Conservation (phyloP, 192 early-diverging fungal species). For the Coemansia javaensis region DNA sequence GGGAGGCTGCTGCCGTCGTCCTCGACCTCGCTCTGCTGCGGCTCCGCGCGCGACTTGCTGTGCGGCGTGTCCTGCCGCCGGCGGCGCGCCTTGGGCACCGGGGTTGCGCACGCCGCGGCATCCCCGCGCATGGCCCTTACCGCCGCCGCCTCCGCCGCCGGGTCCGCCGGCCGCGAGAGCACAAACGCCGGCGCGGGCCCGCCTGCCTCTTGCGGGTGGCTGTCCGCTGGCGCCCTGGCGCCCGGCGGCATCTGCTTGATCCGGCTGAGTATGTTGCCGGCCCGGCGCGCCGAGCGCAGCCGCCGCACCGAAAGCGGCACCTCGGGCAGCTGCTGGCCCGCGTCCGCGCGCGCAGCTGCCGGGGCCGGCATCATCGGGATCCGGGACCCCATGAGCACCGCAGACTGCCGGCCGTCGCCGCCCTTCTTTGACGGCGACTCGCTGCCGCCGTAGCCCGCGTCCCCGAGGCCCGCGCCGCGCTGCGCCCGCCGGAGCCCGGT, state of each 20-base stretch:
- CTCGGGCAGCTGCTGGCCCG: neutral
- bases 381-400: neutral
- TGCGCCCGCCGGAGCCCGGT: neutral
- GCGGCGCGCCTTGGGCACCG: conserved; percentile 9
- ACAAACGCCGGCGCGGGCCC: neutral
- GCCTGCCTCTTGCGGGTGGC: neutral
- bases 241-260: conserved; percentile 11
- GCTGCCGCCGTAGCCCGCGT: conserved; percentile 6
- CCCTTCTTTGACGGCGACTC: conserved; percentile 42
- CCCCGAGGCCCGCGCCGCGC: conserved; percentile 1
- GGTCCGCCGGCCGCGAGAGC: too few species aligned
- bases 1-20: neutral
- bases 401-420: neutral
- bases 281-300: conserved; percentile 22
- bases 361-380: conserved; percentile 14
- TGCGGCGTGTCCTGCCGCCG: conserved; percentile 12
- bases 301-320: conserved; percentile 18
- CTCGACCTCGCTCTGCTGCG: too few species aligned
- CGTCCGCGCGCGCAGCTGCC: neutral
- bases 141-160: too few species aligned
- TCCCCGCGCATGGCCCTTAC: too few species aligned
- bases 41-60: neutral
- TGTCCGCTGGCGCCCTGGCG: too few species aligned
- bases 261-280: conserved; percentile 20
- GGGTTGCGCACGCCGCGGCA: conserved; percentile 7